Evolutionary conservation across 257 asterid genomes (phyloP), one percentile per base, ranked within the genome.

Genomic region (Solanum neorickii): DNA sequence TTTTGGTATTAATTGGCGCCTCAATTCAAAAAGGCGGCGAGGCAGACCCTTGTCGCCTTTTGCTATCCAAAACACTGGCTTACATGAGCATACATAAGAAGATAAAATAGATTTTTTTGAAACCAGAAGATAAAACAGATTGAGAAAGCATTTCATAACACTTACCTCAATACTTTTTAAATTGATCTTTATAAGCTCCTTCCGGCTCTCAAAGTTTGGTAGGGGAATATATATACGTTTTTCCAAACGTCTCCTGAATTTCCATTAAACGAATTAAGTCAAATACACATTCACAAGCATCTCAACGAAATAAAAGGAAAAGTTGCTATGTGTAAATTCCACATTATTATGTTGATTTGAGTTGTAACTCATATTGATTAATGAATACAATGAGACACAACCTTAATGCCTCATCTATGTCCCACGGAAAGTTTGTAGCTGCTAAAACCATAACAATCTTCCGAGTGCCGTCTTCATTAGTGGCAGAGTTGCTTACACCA

Each of bases 371-470:
- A 31, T 31, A 31, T 31, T 31, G 33, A 31, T 31, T 31, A 84
- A 21, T 25, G 85, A 78, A 84, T 33, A 73, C 80, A 88, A 88
- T 18, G 80, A 87, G 87, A 86, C 27, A 74, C 68, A 88, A 97
- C 99, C 99, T 97, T 90, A 97, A 90, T 25, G 99, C 99, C 92
- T 97, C 99, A 85, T 95, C 99, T 82, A 97, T 97, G 90, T 97
- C 99, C 99, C 99, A 97, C 65, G 99, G 99, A 88, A 97, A 97
- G 90, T 97, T 95, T 62, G 99, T 97, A 69, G 99, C 99, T 15
- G 99, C 99, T 90, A 97, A 94, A 91, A 95, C 99, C 99, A 97
- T 97, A 88, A 97, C 99, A 88, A 97, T 88, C 92, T 97, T 97
- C 74, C 98, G 98, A 27, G 98, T 93, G 85, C 97, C 98, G 41